Percentiles rank a stretch among this genome's conserved stretches.
Evolutionary conservation across 2,329 filamentous ascomycete species (phyloP).

Genomic region (Curvularia sp.): DNA sequence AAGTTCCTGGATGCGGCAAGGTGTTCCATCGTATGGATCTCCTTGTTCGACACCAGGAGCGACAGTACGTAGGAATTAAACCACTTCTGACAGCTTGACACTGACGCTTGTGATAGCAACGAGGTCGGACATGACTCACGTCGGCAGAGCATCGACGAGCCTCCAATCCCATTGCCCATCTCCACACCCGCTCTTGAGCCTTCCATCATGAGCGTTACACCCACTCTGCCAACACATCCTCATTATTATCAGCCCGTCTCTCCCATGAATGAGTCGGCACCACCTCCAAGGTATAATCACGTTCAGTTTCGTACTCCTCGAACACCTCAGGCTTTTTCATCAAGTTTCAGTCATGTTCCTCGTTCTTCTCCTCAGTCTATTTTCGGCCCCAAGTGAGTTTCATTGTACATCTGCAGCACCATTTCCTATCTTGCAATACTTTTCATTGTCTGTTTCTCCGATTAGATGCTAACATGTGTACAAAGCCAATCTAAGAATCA

Average conservation of each 20-base stretch:
- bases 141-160: slow-evolving; percentile 35
- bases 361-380: slow-evolving; percentile 41
- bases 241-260: slow-evolving; percentile 36
- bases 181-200: slow-evolving; percentile 26
- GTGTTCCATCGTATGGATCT: slow-evolving; percentile 56
- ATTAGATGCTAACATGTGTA: slow-evolving; percentile 3
- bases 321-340: slow-evolving; percentile 43
- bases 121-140: slow-evolving; percentile 38
- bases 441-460: neutral
- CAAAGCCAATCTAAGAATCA: slow-evolving; percentile 32
- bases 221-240: slow-evolving; percentile 23
- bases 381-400: slow-evolving; percentile 49
- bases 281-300: slow-evolving; percentile 48
- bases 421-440: slow-evolving; percentile 10
- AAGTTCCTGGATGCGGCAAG: slow-evolving; percentile 52
- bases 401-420: slow-evolving; percentile 30
- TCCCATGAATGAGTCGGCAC: slow-evolving; percentile 34
- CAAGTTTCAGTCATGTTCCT: slow-evolving; percentile 39
- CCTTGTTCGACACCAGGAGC: slow-evolving; percentile 54
- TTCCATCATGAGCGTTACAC: slow-evolving; percentile 20
- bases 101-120: slow-evolving; percentile 36
- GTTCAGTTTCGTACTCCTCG: slow-evolving; percentile 50
- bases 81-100: neutral
- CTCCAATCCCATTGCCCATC: slow-evolving; percentile 27
- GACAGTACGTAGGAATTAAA: slow-evolving; percentile 51